A percentile compares a stretch with the other conserved stretches of the same genome.
Evolutionary conservation across 2,329 filamentous ascomycete genomes (phyloP).

Genomic region (Monilinia polystroma): DNA sequence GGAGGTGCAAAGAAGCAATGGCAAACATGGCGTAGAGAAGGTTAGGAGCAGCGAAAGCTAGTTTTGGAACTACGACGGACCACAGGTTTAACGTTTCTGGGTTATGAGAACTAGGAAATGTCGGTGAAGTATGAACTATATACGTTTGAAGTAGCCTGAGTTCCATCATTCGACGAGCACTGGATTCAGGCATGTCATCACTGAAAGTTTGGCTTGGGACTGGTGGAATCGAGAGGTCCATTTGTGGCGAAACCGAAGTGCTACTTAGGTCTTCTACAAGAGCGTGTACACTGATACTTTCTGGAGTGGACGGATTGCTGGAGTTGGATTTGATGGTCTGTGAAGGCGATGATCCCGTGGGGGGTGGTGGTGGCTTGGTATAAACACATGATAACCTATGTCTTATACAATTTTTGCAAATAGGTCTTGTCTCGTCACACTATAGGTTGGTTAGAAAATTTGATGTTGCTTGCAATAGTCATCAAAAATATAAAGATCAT

Average conservation of each 20-base stretch:
- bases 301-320: slow-evolving; percentile 10
- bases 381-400: slow-evolving; percentile 29
- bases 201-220: slow-evolving; percentile 13
- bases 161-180: slow-evolving; percentile 26
- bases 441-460: slow-evolving; percentile 1
- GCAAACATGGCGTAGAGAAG: slow-evolving; percentile 29
- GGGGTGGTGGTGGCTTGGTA: slow-evolving; percentile 16
- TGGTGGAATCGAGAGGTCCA: slow-evolving; percentile 15
- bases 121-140: slow-evolving; percentile 22
- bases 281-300: slow-evolving; percentile 4
- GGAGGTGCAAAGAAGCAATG: slow-evolving; percentile 26
- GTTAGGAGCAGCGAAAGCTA: slow-evolving; percentile 24
- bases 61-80: slow-evolving; percentile 26
- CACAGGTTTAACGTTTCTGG: slow-evolving; percentile 21
- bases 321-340: slow-evolving; percentile 18
- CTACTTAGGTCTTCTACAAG: slow-evolving; percentile 17
- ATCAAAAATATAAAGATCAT: not conserved
- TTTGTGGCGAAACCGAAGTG: slow-evolving; percentile 4
- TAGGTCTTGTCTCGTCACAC: slow-evolving; percentile 29
- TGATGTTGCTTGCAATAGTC: not conserved
- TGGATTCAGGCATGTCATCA: slow-evolving; percentile 25
- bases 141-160: slow-evolving; percentile 28
- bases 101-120: slow-evolving; percentile 21
- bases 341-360: not conserved
- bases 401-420: slow-evolving; percentile 28